phyloP scores from a whole-genome alignment of 345 rosid species.

The Populus deltoides region DNA sequence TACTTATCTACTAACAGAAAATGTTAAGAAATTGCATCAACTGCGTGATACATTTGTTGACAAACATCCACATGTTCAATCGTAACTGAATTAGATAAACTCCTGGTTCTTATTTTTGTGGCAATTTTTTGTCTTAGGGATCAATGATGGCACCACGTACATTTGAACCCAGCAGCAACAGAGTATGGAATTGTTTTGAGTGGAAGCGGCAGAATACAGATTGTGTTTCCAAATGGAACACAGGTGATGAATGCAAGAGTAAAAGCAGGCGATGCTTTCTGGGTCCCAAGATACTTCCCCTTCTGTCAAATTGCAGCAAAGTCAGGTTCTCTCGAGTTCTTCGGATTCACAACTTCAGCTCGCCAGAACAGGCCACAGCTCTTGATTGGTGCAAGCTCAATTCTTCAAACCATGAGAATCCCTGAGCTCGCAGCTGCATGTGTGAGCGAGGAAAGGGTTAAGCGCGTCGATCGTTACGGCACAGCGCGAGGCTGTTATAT shows the following conservation, averaged over 20 bases:
- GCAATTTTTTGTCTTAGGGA: conserved; percentile 39
- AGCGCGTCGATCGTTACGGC: conserved; percentile 29
- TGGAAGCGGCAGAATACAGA: conserved; percentile 68
- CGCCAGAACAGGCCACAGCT: conserved; percentile 74
- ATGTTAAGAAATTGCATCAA: too few relatives aligned
- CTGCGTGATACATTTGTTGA: too few relatives aligned
- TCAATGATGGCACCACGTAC: conserved; percentile 85
- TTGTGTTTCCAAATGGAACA: conserved; percentile 75
- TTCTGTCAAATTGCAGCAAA: conserved; percentile 81
- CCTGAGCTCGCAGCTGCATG: conserved; percentile 62
- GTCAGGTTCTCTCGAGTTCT: conserved; percentile 58
- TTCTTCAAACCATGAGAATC: conserved; percentile 38
- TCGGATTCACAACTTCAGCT: conserved; percentile 87
- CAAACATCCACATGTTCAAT: too few relatives aligned
- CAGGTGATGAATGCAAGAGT: conserved; percentile 53
- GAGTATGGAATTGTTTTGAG: conserved; percentile 72
- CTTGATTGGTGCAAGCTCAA: conserved; percentile 61
- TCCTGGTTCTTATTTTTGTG: not conserved
- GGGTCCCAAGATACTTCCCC: conserved; percentile 80
- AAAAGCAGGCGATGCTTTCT: conserved; percentile 64
- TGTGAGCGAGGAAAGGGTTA: conserved; percentile 37
- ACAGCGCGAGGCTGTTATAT: conserved; percentile 60
- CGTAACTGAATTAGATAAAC: not conserved
- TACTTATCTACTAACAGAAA: too few relatives aligned
- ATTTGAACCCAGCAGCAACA: conserved; percentile 78